Evolutionary conservation across 2,329 filamentous ascomycete genomes (phyloP).

Genomic region (Diplocarpon mali): DNA sequence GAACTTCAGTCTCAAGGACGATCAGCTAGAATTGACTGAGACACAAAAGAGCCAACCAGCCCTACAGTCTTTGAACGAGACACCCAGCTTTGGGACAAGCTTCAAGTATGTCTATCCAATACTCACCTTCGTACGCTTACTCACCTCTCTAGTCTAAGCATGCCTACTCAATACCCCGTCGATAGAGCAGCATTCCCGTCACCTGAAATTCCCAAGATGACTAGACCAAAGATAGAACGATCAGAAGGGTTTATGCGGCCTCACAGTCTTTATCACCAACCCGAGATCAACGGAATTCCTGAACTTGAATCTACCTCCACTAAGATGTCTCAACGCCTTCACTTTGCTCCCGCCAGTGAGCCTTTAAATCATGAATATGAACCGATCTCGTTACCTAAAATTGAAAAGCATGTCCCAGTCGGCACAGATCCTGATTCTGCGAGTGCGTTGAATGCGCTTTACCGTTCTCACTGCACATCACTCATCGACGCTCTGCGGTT

Average conservation of each 20-base stretch:
- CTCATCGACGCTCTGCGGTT: constrained; percentile 91
- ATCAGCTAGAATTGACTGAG: constrained; percentile 29
- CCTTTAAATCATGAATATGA: constrained; percentile 52
- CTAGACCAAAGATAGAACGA: constrained; percentile 21
- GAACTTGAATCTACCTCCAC: constrained; percentile 44
- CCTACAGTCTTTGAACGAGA: constrained; percentile 37
- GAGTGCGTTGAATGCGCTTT: constrained; percentile 74
- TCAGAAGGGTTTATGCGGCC: constrained; percentile 28
- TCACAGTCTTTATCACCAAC: constrained; percentile 49
- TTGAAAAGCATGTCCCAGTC: constrained; percentile 66
- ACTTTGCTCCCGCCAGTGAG: constrained; percentile 48
- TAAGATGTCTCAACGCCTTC: constrained; percentile 48
- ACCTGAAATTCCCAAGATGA: constrained; percentile 29
- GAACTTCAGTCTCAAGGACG: constrained; percentile 50
- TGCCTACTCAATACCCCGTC: constrained; percentile 23
- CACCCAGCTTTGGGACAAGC: constrained; percentile 35
- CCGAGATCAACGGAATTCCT: constrained; percentile 44
- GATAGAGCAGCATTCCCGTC: constrained; percentile 31
- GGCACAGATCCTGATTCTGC: constrained; percentile 82
- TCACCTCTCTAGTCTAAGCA: constrained; percentile 21
- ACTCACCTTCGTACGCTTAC: not conserved
- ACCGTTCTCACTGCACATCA: constrained; percentile 89
- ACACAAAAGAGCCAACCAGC: constrained; percentile 36
- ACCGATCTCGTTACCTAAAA: constrained; percentile 70
- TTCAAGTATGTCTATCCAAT: constrained; percentile 35